These are phyloP conservation scores for Hibiscus mutabilis DNA, from an alignment of 345 rosid species.

Conservation along the genomic window DNA sequence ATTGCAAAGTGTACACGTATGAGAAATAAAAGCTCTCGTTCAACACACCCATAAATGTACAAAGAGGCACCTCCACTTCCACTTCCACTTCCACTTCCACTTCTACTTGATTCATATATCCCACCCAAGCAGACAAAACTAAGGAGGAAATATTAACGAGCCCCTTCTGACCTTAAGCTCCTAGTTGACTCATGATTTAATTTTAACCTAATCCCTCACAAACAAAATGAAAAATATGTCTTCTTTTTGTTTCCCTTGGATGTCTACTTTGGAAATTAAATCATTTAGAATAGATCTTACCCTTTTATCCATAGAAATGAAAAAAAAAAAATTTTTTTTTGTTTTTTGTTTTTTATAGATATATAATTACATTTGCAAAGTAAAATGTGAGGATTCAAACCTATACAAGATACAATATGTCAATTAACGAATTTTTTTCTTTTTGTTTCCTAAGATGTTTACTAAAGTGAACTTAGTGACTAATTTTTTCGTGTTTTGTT, in stretches of 20 bases:
- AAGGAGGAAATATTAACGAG: neutral
- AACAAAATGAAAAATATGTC: conserved; percentile 15
- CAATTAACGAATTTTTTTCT: too few relatives aligned
- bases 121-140: neutral
- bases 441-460: too few relatives aligned
- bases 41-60: neutral
- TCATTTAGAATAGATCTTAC: too few relatives aligned
- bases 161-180: neutral
- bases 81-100: neutral
- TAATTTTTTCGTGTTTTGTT: too few relatives aligned
- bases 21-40: conserved; percentile 5
- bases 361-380: too few relatives aligned
- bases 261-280: too few relatives aligned
- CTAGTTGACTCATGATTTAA: conserved; percentile 11
- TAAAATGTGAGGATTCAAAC: too few relatives aligned
- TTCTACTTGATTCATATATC: neutral
- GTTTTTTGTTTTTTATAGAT: too few relatives aligned
- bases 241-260: conserved; percentile 9
- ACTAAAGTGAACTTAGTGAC: too few relatives aligned
- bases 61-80: neutral
- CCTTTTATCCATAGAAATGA: too few relatives aligned
- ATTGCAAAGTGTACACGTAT: conserved; percentile 11
- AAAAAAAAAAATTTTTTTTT: too few relatives aligned
- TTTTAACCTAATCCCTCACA: neutral
- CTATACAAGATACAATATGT: too few relatives aligned